Base-by-base conservation (phyloP, 2,329 filamentous ascomycete genomes). In the Colletotrichum spaethianum region DNA sequence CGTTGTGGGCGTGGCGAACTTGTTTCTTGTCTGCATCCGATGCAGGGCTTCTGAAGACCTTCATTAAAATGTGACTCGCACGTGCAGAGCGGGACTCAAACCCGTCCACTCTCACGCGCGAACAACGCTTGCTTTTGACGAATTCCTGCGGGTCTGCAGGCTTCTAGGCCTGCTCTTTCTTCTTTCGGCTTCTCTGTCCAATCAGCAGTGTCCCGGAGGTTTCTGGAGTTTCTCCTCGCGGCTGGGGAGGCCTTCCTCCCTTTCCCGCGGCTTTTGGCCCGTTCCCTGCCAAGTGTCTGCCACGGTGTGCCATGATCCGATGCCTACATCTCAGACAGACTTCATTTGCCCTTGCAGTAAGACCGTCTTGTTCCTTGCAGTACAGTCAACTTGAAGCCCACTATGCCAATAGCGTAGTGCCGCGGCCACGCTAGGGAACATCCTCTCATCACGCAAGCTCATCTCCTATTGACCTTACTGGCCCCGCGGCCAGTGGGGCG, bases 21-120 rank as follows among this genome's bases (percentile, higher is more conserved):
- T 46, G 56, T 33, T 46, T 60, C 70, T 42, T 6, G 26, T 36
- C 8, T 46, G 36, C 42, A n/a, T 38, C 56, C 31, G 59, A 68
- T 48, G 65, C 70, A 72, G 70, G 70, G 60, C 44, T 72, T 69
- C 36, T 64, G 60, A 64, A 72, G 69, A 72, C 50, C 53, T 48
- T 72, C 42, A 63, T 69, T 38, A 60, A 60, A 59, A 63, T 63
- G 59, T 72, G 65, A 69, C 69, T 72, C 59, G 59, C 65, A 72
- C 53, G 59, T 60, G 70, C 65, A 53, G 59, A 31, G 28, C 23
- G 38, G 46, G 44, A 20, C 42, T 50, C 23, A 11, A 55, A 46
- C 31, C 42, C 28, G 42, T 26, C 52, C 23, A 42, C 31, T 44
- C 44, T 42, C 66, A 16, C 42, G 46, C 59, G 28, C 23, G 26